phyloP scores from a whole-genome alignment of 2,329 filamentous ascomycete species.

The Ilyonectria robusta region DNA sequence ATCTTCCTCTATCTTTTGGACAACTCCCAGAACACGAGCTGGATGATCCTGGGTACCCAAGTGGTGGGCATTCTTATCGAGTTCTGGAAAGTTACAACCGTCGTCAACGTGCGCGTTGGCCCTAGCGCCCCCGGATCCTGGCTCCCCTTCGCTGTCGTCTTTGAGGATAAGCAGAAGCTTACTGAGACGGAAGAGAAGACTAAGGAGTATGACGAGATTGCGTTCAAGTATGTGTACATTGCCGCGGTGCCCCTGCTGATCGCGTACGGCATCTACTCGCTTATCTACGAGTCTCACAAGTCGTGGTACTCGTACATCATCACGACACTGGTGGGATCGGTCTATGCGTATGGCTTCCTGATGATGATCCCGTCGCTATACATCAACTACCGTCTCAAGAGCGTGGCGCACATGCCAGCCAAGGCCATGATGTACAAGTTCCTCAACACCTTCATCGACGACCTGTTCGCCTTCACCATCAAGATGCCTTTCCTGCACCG shows the following conservation, averaged over 20 bases:
- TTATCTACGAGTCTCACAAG: conserved; percentile 95
- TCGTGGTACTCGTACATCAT: conserved; percentile 98
- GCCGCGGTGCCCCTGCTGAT: conserved; percentile 89
- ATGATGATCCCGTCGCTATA: conserved; percentile 99
- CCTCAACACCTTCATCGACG: conserved; percentile 98
- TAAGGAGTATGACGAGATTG: conserved; percentile 97
- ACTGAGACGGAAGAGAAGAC: conserved; percentile 97
- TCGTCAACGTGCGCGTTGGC: conserved; percentile 89
- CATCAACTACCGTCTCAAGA: conserved; percentile 98
- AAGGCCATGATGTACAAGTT: conserved; percentile 99
- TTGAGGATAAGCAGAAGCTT: conserved; percentile 97
- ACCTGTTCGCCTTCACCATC: conserved; percentile 98
- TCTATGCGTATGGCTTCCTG: conserved; percentile 98
- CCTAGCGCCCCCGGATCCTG: conserved; percentile 76
- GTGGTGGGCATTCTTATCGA: conserved; percentile 81
- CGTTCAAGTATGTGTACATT: conserved; percentile 97
- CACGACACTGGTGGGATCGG: conserved; percentile 92
- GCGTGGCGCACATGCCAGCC: conserved; percentile 95
- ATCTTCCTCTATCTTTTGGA: conserved; percentile 98
- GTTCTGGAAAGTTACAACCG: conserved; percentile 96
- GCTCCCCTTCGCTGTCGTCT: conserved; percentile 84
- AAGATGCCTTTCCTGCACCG: conserved; percentile 98
- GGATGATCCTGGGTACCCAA: conserved; percentile 98
- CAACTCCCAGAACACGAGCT: conserved; percentile 97
- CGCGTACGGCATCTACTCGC: conserved; percentile 91